phyloP scores from a whole-genome alignment of 2,329 filamentous ascomycete genomes.

The Apiospora sp. region DNA sequence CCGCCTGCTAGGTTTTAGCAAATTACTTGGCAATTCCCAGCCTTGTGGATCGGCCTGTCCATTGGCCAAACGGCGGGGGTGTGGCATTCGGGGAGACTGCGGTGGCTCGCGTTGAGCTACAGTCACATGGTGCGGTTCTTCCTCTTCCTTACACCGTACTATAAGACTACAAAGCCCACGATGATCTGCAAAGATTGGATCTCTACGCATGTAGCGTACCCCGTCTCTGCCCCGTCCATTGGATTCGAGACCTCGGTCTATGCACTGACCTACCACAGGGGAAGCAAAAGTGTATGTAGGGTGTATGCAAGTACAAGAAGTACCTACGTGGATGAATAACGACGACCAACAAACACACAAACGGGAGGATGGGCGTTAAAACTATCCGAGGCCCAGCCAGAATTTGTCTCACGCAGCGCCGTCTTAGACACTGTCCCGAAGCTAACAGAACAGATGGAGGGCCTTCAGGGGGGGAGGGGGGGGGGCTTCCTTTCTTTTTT shows the following conservation, averaged over 20 bases:
- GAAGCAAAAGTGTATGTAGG: neutral
- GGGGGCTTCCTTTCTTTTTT: too few relatives aligned
- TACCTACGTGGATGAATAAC: neutral
- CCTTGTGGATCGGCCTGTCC: conserved; percentile 8
- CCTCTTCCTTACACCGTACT: neutral
- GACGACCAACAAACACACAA: neutral
- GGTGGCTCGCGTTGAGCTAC: neutral
- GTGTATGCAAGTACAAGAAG: neutral
- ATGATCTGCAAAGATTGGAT: neutral
- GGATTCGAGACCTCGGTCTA: neutral
- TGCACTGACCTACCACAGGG: neutral
- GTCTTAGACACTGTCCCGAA: conserved; percentile 1
- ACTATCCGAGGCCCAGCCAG: conserved; percentile 2
- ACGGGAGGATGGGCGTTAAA: neutral
- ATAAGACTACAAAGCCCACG: neutral
- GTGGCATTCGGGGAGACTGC: neutral
- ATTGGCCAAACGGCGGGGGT: conserved; percentile 4
- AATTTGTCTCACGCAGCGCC: conserved; percentile 1
- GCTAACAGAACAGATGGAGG: neutral
- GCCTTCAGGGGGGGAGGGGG: too few relatives aligned
- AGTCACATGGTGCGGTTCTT: neutral
- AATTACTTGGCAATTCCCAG: conserved; percentile 6
- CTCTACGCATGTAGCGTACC: neutral
- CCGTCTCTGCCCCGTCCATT: neutral
- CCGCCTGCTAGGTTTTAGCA: neutral